Evolutionary conservation across 768 basidiomycete genomes (phyloP), one percentile per base, ranked within the genome.

Genomic region (Leucocoprinus birnbaumii): DNA sequence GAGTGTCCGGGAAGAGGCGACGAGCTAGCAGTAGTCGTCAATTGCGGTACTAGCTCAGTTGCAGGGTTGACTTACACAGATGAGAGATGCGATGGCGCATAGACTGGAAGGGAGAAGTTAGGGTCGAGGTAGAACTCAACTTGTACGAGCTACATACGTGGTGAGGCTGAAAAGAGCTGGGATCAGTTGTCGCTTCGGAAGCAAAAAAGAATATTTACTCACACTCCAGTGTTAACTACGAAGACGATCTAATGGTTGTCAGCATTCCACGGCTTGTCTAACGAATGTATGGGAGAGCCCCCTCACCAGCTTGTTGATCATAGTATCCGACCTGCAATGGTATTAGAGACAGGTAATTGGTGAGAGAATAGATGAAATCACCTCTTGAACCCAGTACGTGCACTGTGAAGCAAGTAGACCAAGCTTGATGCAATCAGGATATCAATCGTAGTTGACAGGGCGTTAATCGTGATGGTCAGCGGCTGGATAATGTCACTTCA

Each of bases 371-470:
- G 27, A 2, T 42, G 1, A 9, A 43, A 63, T n/a, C 42, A 73
- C 80, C 66, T 77, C 46, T 68, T 72, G 65, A 82, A 83, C 2
- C 80, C 80, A 5, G 82, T 82, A 9, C 80, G 71, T 1, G 80
- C 75, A 14, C 55, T 66, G 11, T 79, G 74, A 31, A 84, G 68
- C 54, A 84, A 59, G 42, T 62, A 57, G 50, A 76, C 78, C 2
- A 84, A 71, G n/a, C 72, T 71, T 11, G 55, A 49, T 0, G 83
- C 80, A 35, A 84, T 84, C 8, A 78, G 56, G 11, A 80, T 61
- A 42, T 85, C 83, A 1, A 73, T 73, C 9, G 67, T 66, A 0
- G 79, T 76, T 2, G 80, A 74, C 3, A 78, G 63, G 0, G 71
- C 80, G 58, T 84, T 84, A 59, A 84, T 74, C 2, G 79, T 66